Evolutionary conservation across 2,329 filamentous ascomycete species (phyloP).

Genomic region (Monosporascus sp.): DNA sequence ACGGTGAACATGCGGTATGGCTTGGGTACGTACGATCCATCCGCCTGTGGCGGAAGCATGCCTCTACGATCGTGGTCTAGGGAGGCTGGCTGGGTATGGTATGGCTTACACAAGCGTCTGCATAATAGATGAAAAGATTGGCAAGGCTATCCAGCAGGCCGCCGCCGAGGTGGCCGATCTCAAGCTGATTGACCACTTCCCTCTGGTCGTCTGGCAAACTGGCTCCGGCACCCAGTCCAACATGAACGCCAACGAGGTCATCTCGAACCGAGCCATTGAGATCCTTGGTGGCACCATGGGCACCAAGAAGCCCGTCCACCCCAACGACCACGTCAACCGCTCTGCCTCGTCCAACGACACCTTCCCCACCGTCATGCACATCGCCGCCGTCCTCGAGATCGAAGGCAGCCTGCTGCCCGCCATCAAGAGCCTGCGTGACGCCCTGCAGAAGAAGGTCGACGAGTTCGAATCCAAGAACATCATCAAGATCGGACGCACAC

Average conservation of each 20-base stretch:
- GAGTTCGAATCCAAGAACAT: slow-evolving; percentile 80
- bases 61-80: no score
- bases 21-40: slow-evolving; percentile 55
- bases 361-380: slow-evolving; percentile 99
- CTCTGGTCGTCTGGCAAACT: slow-evolving; percentile 98
- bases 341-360: slow-evolving; percentile 98
- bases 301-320: slow-evolving; percentile 96
- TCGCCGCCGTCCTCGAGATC: slow-evolving; percentile 90
- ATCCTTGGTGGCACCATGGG: slow-evolving; percentile 92
- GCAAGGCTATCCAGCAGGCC: slow-evolving; percentile 89
- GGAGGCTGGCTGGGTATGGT: not conserved
- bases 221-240: slow-evolving; percentile 98
- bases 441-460: slow-evolving; percentile 82
- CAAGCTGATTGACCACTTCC: slow-evolving; percentile 95
- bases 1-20: slow-evolving; percentile 94
- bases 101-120: slow-evolving; percentile 20
- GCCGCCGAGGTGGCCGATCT: slow-evolving; percentile 88
- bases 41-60: not conserved
- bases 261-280: slow-evolving; percentile 98
- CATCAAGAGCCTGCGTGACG: slow-evolving; percentile 73
- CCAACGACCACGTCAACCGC: slow-evolving; percentile 99
- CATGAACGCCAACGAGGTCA: slow-evolving; percentile 99
- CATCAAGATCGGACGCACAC: slow-evolving; percentile 98
- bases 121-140: slow-evolving; percentile 72
- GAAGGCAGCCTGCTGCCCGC: slow-evolving; percentile 81